A percentile compares a stretch with the other conserved stretches of the same genome.
Evolutionary conservation across 768 basidiomycete genomes (phyloP).

Genomic region (Coprinopsis strossmayeri): DNA sequence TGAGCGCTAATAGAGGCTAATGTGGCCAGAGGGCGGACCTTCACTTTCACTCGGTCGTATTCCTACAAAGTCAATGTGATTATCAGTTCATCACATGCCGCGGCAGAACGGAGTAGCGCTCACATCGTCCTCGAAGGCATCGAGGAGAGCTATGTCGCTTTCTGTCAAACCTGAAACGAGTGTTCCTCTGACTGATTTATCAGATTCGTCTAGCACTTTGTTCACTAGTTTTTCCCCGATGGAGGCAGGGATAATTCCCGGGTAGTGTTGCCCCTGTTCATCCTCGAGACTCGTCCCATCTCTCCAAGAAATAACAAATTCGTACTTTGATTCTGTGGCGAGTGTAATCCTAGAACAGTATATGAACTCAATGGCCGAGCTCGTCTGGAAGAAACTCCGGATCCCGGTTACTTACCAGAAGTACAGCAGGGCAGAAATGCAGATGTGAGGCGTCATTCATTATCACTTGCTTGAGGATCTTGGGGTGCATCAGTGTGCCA

Average conservation of each 20-base stretch:
- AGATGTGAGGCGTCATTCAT: slow-evolving; percentile 59
- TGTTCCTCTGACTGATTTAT: slow-evolving; percentile 71
- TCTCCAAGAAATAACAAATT: too few species aligned
- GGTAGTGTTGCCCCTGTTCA: slow-evolving; percentile 70
- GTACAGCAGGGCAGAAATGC: slow-evolving; percentile 63
- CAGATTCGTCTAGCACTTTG: slow-evolving; percentile 47
- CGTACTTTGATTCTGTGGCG: slow-evolving; percentile 75
- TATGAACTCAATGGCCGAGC: slow-evolving; percentile 7
- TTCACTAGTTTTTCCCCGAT: slow-evolving; percentile 39
- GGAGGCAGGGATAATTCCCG: slow-evolving; percentile 63
- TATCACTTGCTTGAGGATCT: slow-evolving; percentile 73
- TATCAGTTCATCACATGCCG: neutral
- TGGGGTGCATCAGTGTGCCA: slow-evolving; percentile 87
- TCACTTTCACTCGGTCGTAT: slow-evolving; percentile 53
- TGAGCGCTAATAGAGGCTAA: slow-evolving; percentile 28
- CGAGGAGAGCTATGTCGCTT: slow-evolving; percentile 60
- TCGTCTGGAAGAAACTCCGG: slow-evolving; percentile 4
- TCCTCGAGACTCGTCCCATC: too few species aligned
- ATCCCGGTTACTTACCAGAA: slow-evolving; percentile 46
- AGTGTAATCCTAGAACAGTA: slow-evolving; percentile 79
- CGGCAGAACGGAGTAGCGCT: slow-evolving; percentile 23
- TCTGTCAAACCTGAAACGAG: slow-evolving; percentile 67
- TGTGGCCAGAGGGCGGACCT: slow-evolving; percentile 48
- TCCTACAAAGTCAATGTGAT: slow-evolving; percentile 41
- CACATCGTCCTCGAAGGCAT: slow-evolving; percentile 79